A percentile compares a stretch with the other conserved stretches of the same genome.
Evolutionary conservation across 2,329 filamentous ascomycete species (phyloP).

Genomic region (Xylariomycetidae sp.): DNA sequence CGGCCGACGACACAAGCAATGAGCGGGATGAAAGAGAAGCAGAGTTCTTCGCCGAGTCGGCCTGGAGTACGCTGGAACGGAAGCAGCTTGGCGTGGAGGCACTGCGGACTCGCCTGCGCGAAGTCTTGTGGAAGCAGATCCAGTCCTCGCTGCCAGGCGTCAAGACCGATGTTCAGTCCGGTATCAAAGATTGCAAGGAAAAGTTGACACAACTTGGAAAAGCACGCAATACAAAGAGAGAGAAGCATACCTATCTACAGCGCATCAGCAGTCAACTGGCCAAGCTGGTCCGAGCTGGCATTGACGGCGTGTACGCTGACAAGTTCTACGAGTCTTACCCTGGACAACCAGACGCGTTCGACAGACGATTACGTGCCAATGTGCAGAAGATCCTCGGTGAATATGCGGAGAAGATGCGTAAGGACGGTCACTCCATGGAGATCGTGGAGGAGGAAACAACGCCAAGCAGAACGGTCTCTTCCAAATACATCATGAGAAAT

Average conservation of each 20-base stretch:
- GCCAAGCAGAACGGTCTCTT: slow-evolving; percentile 5
- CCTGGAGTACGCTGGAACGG: slow-evolving; percentile 18
- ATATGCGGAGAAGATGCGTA: slow-evolving; percentile 18
- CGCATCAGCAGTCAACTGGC: slow-evolving; percentile 33
- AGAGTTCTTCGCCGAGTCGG: slow-evolving; percentile 27
- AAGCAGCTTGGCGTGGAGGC: slow-evolving; percentile 32
- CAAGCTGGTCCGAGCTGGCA: slow-evolving; percentile 33
- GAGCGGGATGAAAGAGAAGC: slow-evolving; percentile 29
- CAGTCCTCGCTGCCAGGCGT: slow-evolving; percentile 26
- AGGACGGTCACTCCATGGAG: slow-evolving; percentile 19
- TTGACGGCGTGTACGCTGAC: slow-evolving; percentile 39
- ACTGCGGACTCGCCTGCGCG: slow-evolving; percentile 35
- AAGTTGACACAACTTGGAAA: slow-evolving; percentile 37
- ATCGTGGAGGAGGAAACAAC: slow-evolving; percentile 16
- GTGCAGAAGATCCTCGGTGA: slow-evolving; percentile 17
- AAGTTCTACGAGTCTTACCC: slow-evolving; percentile 35
- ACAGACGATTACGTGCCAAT: slow-evolving; percentile 19
- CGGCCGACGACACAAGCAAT: slow-evolving; percentile 17
- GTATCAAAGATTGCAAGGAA: slow-evolving; percentile 23
- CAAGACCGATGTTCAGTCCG: slow-evolving; percentile 26
- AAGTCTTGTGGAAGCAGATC: slow-evolving; percentile 32
- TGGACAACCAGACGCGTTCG: slow-evolving; percentile 18
- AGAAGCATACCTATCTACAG: slow-evolving; percentile 40
- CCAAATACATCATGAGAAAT: slow-evolving; percentile 8
- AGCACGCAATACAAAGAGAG: slow-evolving; percentile 30